Conservation (phyloP, 495 filamentous ascomycete genomes). For the Neurospora tetrasperma region DNA sequence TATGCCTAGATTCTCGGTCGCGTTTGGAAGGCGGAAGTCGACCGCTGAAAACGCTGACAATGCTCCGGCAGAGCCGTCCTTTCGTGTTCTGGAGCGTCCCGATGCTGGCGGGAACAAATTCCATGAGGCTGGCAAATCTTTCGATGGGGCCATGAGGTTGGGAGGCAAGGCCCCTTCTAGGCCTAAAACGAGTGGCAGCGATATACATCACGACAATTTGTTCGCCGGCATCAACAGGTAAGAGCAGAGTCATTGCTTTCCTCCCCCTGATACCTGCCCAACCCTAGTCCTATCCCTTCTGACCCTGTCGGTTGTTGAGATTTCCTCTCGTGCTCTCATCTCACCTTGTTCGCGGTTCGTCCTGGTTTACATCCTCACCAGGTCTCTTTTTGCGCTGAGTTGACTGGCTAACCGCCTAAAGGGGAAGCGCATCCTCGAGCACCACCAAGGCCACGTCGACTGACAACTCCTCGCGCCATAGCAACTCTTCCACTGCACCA, state of each 20-base stretch:
- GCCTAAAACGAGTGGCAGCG: constrained; percentile 17
- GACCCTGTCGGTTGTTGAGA: not conserved
- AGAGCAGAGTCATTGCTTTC: constrained; percentile 2
- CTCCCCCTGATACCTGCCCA: not conserved
- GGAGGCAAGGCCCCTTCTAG: constrained; percentile 17
- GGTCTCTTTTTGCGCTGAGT: constrained; percentile 4
- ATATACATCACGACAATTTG: constrained; percentile 43
- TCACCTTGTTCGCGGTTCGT: not conserved
- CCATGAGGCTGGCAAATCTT: constrained; percentile 22
- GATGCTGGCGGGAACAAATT: constrained; percentile 17
- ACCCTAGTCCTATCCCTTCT: not conserved
- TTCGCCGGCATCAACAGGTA: constrained; percentile 47
- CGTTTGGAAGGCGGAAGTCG: constrained; percentile 41
- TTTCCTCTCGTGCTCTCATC: not conserved
- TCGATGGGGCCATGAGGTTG: constrained; percentile 31
- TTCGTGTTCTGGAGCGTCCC: constrained; percentile 38
- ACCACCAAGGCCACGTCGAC: constrained; percentile 50
- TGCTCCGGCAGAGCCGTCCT: constrained; percentile 34
- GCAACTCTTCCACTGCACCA: constrained; percentile 62
- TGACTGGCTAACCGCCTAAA: constrained; percentile 22
- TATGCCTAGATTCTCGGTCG: constrained; percentile 45
- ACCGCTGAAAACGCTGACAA: constrained; percentile 39
- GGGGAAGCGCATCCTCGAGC: constrained; percentile 56
- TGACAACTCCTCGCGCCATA: constrained; percentile 60
- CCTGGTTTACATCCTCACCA: not conserved